A percentile compares a stretch with the other conserved stretches of the same genome.
These are phyloP conservation scores for Rhizopogon rudus DNA, from an alignment of 768 basidiomycete genomes.

Conservation along the genomic window DNA sequence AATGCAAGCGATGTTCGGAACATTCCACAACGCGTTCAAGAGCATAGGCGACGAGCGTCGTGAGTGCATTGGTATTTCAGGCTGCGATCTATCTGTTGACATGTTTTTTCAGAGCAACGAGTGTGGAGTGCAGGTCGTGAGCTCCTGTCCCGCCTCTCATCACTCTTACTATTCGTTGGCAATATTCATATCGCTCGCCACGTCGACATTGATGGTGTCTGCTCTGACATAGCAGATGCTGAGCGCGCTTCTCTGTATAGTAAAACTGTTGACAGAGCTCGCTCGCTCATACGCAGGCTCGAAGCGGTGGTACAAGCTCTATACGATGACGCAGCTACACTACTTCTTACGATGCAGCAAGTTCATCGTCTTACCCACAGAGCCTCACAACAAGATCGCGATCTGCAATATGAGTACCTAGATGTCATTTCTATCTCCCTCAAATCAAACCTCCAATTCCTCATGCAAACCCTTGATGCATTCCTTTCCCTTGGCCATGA, in stretches of 20 bases:
- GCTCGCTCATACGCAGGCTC: slow-evolving; percentile 59
- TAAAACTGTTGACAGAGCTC: slow-evolving; percentile 65
- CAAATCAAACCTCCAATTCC: slow-evolving; percentile 48
- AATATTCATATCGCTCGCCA: slow-evolving; percentile 77
- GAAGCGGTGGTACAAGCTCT: slow-evolving; percentile 69
- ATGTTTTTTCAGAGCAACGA: slow-evolving; percentile 15
- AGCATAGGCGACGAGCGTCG: slow-evolving; percentile 16
- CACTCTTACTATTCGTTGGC: slow-evolving; percentile 53
- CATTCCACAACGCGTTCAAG: slow-evolving; percentile 21
- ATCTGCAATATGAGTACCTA: slow-evolving; percentile 35
- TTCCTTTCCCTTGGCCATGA: slow-evolving; percentile 63
- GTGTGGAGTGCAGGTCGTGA: slow-evolving; percentile 39
- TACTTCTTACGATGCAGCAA: slow-evolving; percentile 56
- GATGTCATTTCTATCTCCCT: slow-evolving; percentile 48
- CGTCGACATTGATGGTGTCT: slow-evolving; percentile 78
- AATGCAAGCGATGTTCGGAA: slow-evolving; percentile 46
- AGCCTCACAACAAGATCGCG: slow-evolving; percentile 10
- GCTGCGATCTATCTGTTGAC: slow-evolving; percentile 4
- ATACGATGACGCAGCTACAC: slow-evolving; percentile 62
- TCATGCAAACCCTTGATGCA: slow-evolving; percentile 57
- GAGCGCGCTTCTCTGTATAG: slow-evolving; percentile 49
- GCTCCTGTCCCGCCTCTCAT: slow-evolving; percentile 50
- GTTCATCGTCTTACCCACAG: slow-evolving; percentile 12
- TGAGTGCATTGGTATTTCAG: slow-evolving; percentile 12
- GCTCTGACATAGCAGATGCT: slow-evolving; percentile 37